Evolutionary conservation across 2,329 filamentous ascomycete genomes (phyloP).

Genomic region (Ophiostoma sp.): DNA sequence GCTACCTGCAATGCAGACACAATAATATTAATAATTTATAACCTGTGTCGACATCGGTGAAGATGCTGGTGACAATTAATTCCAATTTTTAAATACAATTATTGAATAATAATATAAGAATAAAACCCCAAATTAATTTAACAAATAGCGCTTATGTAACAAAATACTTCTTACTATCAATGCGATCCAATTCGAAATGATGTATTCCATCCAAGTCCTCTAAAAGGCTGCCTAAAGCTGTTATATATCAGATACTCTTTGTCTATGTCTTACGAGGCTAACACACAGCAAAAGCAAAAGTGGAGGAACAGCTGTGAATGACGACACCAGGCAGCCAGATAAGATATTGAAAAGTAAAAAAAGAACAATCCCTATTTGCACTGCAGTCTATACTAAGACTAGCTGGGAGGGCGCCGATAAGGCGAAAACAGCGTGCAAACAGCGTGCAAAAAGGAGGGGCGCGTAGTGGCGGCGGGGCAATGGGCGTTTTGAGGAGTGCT

Average conservation of each 20-base stretch:
- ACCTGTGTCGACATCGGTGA: no score
- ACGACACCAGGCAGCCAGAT: constrained; percentile 17
- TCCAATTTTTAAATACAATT: no score
- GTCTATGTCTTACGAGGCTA: neutral
- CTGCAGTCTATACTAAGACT: neutral
- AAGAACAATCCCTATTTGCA: neutral
- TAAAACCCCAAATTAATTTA: no score
- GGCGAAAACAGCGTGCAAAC: neutral
- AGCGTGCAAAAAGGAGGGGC: neutral
- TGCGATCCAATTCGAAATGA: no score
- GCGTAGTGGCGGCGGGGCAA: constrained; percentile 5
- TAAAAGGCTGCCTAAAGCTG: constrained; percentile 11
- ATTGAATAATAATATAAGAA: no score
- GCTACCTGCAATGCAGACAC: neutral
- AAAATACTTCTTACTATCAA: no score
- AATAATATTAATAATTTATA: neutral
- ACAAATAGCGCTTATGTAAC: no score
- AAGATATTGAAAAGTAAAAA: neutral
- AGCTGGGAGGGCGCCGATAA: constrained; percentile 16
- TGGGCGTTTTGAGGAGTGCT: neutral
- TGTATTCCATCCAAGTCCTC: no score
- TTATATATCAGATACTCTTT: neutral
- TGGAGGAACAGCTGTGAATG: neutral
- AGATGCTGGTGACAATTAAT: no score
- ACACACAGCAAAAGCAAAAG: neutral